Evolutionary conservation across 2,329 filamentous ascomycete genomes (phyloP).

Genomic region (Clonostachys byssicola): DNA sequence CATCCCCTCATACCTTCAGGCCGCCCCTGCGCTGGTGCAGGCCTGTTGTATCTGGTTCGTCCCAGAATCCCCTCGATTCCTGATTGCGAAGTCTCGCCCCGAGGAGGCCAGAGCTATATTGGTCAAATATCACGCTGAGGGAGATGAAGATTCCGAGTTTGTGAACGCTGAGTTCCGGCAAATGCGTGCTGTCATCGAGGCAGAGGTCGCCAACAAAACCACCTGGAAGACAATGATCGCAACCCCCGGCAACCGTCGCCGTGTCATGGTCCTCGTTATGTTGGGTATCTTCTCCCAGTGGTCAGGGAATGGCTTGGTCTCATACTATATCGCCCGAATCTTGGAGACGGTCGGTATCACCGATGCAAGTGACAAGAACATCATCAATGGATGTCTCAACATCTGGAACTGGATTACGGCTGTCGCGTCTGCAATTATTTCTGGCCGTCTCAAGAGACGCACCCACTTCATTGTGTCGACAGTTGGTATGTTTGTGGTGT

Average conservation of each 20-base stretch:
- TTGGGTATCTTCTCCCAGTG: conserved; percentile 35
- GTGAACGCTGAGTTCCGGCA: conserved; percentile 47
- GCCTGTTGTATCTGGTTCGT: conserved; percentile 46
- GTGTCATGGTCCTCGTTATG: conserved; percentile 42
- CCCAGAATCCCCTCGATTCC: conserved; percentile 59
- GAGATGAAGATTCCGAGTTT: conserved; percentile 46
- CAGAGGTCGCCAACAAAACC: conserved; percentile 15
- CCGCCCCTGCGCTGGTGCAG: conserved; percentile 33
- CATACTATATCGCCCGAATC: neutral
- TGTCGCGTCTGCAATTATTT: neutral
- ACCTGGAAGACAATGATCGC: conserved; percentile 5
- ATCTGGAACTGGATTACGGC: neutral
- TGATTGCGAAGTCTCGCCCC: conserved; percentile 27
- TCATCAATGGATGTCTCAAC: neutral
- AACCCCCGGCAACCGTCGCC: conserved; percentile 14
- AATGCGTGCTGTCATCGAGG: conserved; percentile 28
- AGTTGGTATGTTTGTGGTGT: neutral
- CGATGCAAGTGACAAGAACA: neutral
- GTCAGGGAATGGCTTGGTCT: conserved; percentile 18
- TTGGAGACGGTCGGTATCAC: neutral
- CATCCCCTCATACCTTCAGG: conserved; percentile 41
- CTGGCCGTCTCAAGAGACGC: neutral
- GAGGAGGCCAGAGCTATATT: conserved; percentile 47
- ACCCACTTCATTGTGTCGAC: neutral
- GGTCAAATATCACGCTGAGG: conserved; percentile 44